Percentiles rank a stretch among this genome's conserved stretches.
phyloP scores from a whole-genome alignment of 768 basidiomycete species.

The Leccinellum luteum region DNA sequence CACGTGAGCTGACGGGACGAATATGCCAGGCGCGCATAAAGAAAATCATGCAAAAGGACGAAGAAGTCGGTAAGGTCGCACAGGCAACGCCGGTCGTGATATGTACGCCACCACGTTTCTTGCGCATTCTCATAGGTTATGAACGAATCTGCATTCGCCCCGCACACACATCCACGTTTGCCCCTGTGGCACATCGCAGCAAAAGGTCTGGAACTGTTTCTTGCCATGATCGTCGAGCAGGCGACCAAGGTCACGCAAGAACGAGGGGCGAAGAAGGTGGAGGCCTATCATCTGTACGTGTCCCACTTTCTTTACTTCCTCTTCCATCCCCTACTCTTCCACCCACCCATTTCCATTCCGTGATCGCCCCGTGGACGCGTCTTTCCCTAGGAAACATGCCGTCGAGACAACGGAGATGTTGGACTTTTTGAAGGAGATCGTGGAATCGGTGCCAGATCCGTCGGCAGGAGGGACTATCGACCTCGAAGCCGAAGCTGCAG shows the following conservation, averaged over 20 bases:
- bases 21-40: constrained; percentile 85
- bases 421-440: constrained; percentile 93
- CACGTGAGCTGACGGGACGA: constrained; percentile 7
- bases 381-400: constrained; percentile 74
- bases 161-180: background rate
- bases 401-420: constrained; percentile 85
- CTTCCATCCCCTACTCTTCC: background rate
- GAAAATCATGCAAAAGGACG: constrained; percentile 99
- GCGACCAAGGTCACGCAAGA: constrained; percentile 74
- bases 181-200: constrained; percentile 47
- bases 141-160: background rate
- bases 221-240: constrained; percentile 80
- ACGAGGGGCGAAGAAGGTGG: constrained; percentile 84
- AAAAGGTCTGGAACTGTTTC: constrained; percentile 91
- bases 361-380: background rate
- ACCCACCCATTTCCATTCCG: background rate
- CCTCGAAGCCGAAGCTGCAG: constrained; percentile 57
- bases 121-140: constrained; percentile 12
- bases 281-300: constrained; percentile 89
- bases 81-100: constrained; percentile 96
- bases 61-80: constrained; percentile 97
- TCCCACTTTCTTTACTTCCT: background rate
- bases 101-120: constrained; percentile 56
- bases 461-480: constrained; percentile 79
- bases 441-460: constrained; percentile 83